Percentiles rank a stretch among this genome's conserved stretches.
Evolutionary conservation across 2,329 filamentous ascomycete species (phyloP).

Genomic region (Xylariaceae sp.): DNA sequence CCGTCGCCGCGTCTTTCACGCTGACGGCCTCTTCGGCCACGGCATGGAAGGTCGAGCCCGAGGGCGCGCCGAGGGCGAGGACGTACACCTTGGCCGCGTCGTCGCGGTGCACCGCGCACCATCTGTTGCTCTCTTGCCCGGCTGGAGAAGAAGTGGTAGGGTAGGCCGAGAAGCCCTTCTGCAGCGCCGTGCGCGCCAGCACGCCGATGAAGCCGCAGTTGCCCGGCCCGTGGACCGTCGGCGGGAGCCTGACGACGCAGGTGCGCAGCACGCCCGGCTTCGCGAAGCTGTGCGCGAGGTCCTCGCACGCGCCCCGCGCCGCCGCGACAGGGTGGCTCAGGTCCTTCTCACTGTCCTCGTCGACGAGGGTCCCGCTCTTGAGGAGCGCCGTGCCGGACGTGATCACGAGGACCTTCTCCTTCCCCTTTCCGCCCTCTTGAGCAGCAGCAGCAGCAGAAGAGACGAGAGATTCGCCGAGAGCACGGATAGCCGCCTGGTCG

Average conservation of each 20-base stretch:
- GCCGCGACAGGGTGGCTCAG: constrained; percentile 3
- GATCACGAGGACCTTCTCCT: constrained; percentile 6
- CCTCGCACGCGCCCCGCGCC: constrained; percentile 5
- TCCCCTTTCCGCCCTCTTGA: background rate
- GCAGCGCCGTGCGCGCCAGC: background rate
- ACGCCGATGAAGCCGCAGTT: constrained; percentile 3
- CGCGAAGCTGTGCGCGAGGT: constrained; percentile 4
- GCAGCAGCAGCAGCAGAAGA: background rate
- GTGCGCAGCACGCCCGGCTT: constrained; percentile 8
- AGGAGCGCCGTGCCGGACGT: constrained; percentile 9
- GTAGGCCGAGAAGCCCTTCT: background rate
- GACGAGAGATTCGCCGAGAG: constrained; percentile 9
- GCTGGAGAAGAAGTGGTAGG: too few species aligned
- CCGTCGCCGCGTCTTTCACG: constrained; percentile 5
- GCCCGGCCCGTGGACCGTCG: constrained; percentile 6
- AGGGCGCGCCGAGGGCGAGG: constrained; percentile 5
- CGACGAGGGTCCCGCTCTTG: constrained; percentile 3
- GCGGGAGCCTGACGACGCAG: constrained; percentile 9
- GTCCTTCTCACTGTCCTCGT: constrained; percentile 5
- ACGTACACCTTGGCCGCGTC: constrained; percentile 10
- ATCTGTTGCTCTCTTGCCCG: constrained; percentile 6
- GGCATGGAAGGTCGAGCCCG: constrained; percentile 8
- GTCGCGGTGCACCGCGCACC: constrained; percentile 5
- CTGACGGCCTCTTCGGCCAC: constrained; percentile 8
- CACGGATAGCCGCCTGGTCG: constrained; percentile 10